Evolutionary conservation across 441 rosid species (phyloP), one percentile per base, ranked within the genome.

Genomic region (Brassica balearica): DNA sequence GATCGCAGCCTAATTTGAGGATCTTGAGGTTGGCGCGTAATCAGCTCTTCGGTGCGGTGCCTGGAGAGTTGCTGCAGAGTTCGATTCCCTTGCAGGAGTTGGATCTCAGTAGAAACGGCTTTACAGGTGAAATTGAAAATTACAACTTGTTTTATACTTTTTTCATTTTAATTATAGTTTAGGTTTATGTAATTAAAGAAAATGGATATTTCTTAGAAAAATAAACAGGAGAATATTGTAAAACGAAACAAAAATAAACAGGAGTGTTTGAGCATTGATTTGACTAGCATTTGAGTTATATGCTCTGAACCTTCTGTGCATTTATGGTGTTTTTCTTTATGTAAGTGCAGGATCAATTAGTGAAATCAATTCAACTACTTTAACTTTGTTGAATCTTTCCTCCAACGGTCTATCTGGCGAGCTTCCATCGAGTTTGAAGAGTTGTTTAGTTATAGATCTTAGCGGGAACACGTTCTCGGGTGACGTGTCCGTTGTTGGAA

Each of bases 101-200:
- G 88, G 99, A 95, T 93, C 98, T 95, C 79, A 88, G 98, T 71
- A 77, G 84, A 85, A 95, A 93, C 77, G 94, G 89, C 64, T 93
- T 95, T 77, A 93, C 96, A 77, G 99, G 99, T 92, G 83, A 43
- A 77, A 10, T 68, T 55, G 19, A 60, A 20, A 12, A 5, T 56
- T 82, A 56, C 67, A 68, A 17, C 19, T 17, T 17, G 19, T 17
- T 17, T 17, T 17, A 17, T 17, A 17, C 19, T 17, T 25, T 10
- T 11, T 43, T 41, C 36, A 0, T 38, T 8, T 38, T 38, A 8
- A 38, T 10, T 23, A 2, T 23, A 23, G 27, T 23, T 23, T 23
- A 23, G 25, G 25, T 23, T 23, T 23, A 23, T 23, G 25, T 23
- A 23, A 23, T 23, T 23, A 23, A 23, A 17, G 25, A 23, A 23